Evolutionary conservation across 495 filamentous ascomycete species (phyloP).

Genomic region (Pseudoneurospora amorphoporcata): DNA sequence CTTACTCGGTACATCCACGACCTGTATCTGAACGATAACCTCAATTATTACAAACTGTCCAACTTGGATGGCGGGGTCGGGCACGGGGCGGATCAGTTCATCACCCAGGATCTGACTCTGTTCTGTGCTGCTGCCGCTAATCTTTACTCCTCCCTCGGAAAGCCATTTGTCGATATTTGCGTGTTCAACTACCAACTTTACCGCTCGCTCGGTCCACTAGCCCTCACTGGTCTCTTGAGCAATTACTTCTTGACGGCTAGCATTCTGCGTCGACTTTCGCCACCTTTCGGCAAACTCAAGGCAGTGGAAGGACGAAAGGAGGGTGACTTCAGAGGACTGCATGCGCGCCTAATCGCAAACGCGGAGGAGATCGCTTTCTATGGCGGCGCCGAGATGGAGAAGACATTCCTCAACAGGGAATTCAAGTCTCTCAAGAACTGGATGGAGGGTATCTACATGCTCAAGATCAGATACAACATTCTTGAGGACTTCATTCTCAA

Average conservation of each 20-base stretch:
- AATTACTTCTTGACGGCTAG: constrained; percentile 92
- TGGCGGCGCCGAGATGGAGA: constrained; percentile 87
- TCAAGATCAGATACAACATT: constrained; percentile 98
- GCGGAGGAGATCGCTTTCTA: constrained; percentile 99
- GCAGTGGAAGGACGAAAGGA: constrained; percentile 89
- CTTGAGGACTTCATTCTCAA: constrained; percentile 97
- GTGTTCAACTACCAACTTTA: constrained; percentile 98
- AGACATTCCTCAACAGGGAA: constrained; percentile 74
- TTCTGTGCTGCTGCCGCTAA: constrained; percentile 92
- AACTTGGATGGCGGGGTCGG: constrained; percentile 92
- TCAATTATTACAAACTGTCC: constrained; percentile 91
- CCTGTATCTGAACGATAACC: constrained; percentile 84
- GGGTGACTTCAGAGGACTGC: constrained; percentile 83
- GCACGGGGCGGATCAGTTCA: constrained; percentile 90
- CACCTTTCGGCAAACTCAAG: constrained; percentile 92
- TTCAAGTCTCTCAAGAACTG: constrained; percentile 84
- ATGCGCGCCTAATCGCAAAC: constrained; percentile 88
- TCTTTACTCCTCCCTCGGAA: constrained; percentile 90
- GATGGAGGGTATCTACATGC: constrained; percentile 94
- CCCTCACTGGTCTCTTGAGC: constrained; percentile 70
- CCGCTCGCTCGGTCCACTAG: constrained; percentile 81
- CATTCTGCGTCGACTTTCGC: constrained; percentile 74
- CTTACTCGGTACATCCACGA: constrained; percentile 97
- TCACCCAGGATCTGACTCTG: constrained; percentile 90
- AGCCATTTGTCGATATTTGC: constrained; percentile 87